Evolutionary conservation across 2,329 filamentous ascomycete species (phyloP).

Genomic region (Thielaviopsis euricoi): DNA sequence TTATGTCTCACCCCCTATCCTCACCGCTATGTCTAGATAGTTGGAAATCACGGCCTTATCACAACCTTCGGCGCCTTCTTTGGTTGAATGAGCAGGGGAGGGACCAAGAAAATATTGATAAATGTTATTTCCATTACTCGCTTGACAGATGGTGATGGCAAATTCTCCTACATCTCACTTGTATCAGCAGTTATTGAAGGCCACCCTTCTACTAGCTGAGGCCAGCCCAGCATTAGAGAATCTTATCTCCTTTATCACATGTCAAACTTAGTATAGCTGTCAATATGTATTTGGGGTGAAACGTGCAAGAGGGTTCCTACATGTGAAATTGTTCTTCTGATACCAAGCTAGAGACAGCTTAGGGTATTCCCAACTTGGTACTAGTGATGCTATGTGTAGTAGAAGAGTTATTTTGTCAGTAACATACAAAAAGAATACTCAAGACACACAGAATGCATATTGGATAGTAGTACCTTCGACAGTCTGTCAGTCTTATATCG

Average conservation of each 20-base stretch:
- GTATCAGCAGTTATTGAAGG: no score
- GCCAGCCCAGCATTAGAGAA: background rate
- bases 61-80: background rate
- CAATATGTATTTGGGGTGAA: background rate
- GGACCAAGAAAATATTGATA: background rate
- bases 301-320: background rate
- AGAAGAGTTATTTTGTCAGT: no score
- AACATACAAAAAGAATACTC: no score
- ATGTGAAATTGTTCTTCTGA: background rate
- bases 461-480: no score
- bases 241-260: background rate
- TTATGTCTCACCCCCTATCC: background rate
- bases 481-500: no score
- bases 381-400: background rate
- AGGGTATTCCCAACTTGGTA: background rate
- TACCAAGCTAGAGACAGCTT: background rate
- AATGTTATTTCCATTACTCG: background rate
- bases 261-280: background rate
- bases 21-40: background rate
- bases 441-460: no score
- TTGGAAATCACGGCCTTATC: background rate
- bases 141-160: no score
- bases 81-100: background rate
- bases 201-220: no score
- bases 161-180: no score